Percentiles rank a stretch among this genome's conserved stretches.
Evolutionary conservation across 345 rosid species (phyloP).

Genomic region (Linum trigynum): DNA sequence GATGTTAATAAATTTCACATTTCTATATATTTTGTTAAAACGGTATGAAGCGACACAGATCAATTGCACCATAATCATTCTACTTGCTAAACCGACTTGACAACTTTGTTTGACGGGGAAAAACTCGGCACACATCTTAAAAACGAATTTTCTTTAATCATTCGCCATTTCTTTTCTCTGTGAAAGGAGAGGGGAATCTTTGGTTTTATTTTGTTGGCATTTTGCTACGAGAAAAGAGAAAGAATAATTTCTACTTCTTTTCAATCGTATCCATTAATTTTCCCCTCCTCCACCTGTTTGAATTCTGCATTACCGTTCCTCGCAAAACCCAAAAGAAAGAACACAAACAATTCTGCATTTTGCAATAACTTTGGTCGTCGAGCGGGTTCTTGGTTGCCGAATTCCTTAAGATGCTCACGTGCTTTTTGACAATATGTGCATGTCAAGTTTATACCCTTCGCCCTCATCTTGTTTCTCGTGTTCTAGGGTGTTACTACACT

Average conservation of each 20-base stretch:
- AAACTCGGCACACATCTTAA: too few relatives aligned
- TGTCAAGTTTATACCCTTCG: not conserved
- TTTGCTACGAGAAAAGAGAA: not conserved
- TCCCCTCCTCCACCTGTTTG: not conserved
- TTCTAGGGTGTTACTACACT: not conserved
- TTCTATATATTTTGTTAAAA: too few relatives aligned
- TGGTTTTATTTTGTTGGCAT: not conserved
- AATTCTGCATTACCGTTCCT: not conserved
- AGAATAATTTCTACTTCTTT: too few relatives aligned
- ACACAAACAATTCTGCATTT: not conserved
- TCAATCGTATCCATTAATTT: not conserved
- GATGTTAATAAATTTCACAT: too few relatives aligned
- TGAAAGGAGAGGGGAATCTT: not conserved
- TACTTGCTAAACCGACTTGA: too few relatives aligned
- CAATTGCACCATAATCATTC: too few relatives aligned
- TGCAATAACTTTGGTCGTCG: not conserved
- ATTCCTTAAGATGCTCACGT: not conserved
- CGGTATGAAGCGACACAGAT: too few relatives aligned
- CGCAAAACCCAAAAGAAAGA: not conserved
- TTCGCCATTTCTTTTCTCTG: not conserved
- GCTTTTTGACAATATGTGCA: not conserved
- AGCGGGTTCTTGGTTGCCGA: not conserved
- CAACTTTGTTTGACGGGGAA: too few relatives aligned
- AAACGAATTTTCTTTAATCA: not conserved
- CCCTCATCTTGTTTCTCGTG: too few relatives aligned